Conservation (phyloP, 2,329 filamentous ascomycete genomes). For the Aspergillus ustus region DNA sequence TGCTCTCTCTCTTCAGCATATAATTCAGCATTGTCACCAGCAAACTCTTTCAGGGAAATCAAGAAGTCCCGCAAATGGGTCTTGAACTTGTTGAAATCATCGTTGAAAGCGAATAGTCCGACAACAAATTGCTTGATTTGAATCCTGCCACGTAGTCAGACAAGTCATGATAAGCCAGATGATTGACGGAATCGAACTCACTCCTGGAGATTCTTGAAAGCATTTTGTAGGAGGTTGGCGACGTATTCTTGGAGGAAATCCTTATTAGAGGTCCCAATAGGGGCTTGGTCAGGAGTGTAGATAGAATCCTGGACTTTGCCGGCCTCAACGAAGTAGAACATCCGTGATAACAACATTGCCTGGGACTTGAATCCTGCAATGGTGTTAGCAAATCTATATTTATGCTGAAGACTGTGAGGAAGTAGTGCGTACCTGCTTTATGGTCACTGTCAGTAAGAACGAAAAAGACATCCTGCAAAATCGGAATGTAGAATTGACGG, state of each 20-base stretch:
- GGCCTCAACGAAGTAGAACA: constrained; percentile 92
- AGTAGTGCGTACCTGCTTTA: constrained; percentile 70
- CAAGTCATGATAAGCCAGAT: not conserved
- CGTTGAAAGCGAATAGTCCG: constrained; percentile 84
- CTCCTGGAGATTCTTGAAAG: constrained; percentile 91
- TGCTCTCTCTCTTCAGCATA: constrained; percentile 95
- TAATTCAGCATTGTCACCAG: constrained; percentile 91
- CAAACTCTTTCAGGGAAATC: constrained; percentile 95
- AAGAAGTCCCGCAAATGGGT: constrained; percentile 95
- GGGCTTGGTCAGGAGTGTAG: constrained; percentile 82
- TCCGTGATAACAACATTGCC: constrained; percentile 87
- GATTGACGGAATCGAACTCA: constrained; percentile 53
- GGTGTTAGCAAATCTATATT: constrained; percentile 7
- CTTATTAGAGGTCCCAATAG: constrained; percentile 80
- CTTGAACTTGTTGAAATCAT: constrained; percentile 92
- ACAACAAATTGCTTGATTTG: constrained; percentile 93
- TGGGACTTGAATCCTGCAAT: constrained; percentile 85
- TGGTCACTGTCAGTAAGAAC: constrained; percentile 97
- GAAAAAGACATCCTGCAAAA: constrained; percentile 97
- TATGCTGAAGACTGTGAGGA: not conserved
- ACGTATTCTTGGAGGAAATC: constrained; percentile 92
- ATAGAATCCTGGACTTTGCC: constrained; percentile 93
- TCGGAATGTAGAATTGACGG: constrained; percentile 94
- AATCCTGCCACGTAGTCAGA: constrained; percentile 59
- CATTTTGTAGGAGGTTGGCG: constrained; percentile 79